These are phyloP conservation scores for Neoboletus brunneissimus DNA, from an alignment of 768 basidiomycete species.

Conservation along the genomic window DNA sequence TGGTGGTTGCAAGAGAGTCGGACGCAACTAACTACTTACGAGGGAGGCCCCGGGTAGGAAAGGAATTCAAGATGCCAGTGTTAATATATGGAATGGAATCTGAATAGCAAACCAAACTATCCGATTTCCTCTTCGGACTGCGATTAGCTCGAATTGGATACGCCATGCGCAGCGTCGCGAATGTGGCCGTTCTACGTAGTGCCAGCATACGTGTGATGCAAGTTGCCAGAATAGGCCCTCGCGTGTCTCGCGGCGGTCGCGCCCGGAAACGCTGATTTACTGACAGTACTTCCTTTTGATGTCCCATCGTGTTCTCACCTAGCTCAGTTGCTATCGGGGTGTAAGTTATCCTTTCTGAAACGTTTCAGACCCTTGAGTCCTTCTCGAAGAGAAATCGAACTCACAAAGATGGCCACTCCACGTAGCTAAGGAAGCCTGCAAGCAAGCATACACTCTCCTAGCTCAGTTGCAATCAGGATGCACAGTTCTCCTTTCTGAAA, in stretches of 20 bases:
- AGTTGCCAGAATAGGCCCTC: not conserved
- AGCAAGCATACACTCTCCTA: too few relatives aligned
- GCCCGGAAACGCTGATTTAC: not conserved
- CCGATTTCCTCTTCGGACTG: not conserved
- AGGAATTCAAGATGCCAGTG: not conserved
- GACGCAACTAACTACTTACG: not conserved
- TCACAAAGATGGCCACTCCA: not conserved
- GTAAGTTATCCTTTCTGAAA: not conserved
- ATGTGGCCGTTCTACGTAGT: not conserved
- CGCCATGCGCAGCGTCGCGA: not conserved
- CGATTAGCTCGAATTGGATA: too few relatives aligned
- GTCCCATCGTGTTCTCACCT: not conserved
- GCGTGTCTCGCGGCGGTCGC: not conserved
- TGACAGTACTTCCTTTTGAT: not conserved
- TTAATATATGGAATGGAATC: slow-evolving; percentile 9
- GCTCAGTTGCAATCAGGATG: not conserved
- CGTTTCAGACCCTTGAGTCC: not conserved
- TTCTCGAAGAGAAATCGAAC: not conserved
- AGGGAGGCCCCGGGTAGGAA: not conserved
- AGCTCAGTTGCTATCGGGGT: not conserved
- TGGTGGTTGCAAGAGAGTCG: not conserved
- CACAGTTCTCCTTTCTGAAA: not conserved
- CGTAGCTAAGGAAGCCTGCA: not conserved
- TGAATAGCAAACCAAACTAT: not conserved
- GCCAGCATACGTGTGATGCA: not conserved